phyloP scores from a whole-genome alignment of 2,329 filamentous ascomycete species.

The Alternaria panax region DNA sequence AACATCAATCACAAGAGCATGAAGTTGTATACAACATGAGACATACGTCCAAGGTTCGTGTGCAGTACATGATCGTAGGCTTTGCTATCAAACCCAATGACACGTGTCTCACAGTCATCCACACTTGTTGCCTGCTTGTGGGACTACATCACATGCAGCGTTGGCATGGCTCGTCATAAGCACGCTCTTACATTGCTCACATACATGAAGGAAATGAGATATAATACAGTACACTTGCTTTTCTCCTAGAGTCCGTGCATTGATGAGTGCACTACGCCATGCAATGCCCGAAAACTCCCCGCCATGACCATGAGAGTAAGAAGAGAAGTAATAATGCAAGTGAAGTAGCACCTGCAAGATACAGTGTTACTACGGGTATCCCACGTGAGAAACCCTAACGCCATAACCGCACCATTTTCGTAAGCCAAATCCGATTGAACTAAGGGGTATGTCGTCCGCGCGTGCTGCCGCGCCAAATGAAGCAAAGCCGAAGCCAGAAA shows the following conservation, averaged over 20 bases:
- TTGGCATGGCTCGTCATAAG: neutral
- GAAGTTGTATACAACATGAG: neutral
- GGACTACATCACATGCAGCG: neutral
- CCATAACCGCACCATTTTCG: slow-evolving; percentile 32
- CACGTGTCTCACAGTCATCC: neutral
- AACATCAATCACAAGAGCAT: too few species aligned
- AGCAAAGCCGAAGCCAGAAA: slow-evolving; percentile 32
- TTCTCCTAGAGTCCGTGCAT: slow-evolving; percentile 24
- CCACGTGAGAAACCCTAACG: slow-evolving; percentile 37
- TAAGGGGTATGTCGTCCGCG: slow-evolving; percentile 29
- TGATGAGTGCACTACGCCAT: slow-evolving; percentile 29
- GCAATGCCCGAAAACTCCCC: slow-evolving; percentile 41
- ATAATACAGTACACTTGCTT: slow-evolving; percentile 39
- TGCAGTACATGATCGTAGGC: neutral
- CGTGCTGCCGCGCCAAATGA: slow-evolving; percentile 31
- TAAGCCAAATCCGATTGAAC: slow-evolving; percentile 25
- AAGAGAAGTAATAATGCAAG: slow-evolving; percentile 35
- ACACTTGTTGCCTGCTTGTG: neutral
- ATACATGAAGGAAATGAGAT: slow-evolving; percentile 13
- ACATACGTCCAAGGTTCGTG: neutral
- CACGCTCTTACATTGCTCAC: slow-evolving; percentile 14
- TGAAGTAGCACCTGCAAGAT: slow-evolving; percentile 23
- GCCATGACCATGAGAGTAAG: slow-evolving; percentile 31
- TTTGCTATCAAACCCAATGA: neutral
- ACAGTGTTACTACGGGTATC: slow-evolving; percentile 40